Evolutionary conservation across 345 rosid species (phyloP), one percentile per base, ranked within the genome.

Genomic region (Rubroshorea leprosula): DNA sequence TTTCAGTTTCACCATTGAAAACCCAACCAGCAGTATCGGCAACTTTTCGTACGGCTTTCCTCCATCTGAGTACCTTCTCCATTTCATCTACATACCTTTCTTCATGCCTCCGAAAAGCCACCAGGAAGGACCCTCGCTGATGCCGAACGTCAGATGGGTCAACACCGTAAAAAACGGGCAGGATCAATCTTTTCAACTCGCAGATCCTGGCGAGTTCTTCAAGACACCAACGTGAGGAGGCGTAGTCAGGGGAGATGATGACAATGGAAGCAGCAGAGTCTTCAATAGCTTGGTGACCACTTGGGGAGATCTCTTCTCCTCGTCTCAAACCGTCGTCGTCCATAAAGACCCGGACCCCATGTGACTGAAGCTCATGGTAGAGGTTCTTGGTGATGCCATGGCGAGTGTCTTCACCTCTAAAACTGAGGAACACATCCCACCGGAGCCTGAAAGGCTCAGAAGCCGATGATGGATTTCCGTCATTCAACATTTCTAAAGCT

Each of bases 371-470:
- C 0, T 52, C 44, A 12, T 11, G 11, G 59, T 70, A 62, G 68
- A 83, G 70, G 3, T 23, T 18, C 43, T 6, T 22, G 3, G 80
- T 69, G 69, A 83, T 25, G 58, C 35, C 61, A 1, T 23, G 4
- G 47, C 89, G 76, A 13, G 82, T 80, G 65, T 83, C 89, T 54
- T 64, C 77, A 16, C 85, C 82, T 18, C 82, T 69, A 68, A 83
- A 83, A 19, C 86, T 83, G 12, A 83, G 65, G 66, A 83, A 80
- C 4, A 78, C 79, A 71, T 83, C 84, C 66, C 61, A 83, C 8
- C 51, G 58, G 60, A 68, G 74, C 54, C 87, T 72, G 5, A 57
- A 60, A 24, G 72, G 67, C 23, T 67, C 72, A 43, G 63, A 76
- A 39, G 55, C 1, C 8, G 63, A 38, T 1, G 65, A 49, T 11